Percentiles rank a stretch among this genome's conserved stretches.
These are phyloP conservation scores for Volvariella surrecta DNA, from an alignment of 1,284 basidiomycete genomes.

Conservation along the genomic window DNA sequence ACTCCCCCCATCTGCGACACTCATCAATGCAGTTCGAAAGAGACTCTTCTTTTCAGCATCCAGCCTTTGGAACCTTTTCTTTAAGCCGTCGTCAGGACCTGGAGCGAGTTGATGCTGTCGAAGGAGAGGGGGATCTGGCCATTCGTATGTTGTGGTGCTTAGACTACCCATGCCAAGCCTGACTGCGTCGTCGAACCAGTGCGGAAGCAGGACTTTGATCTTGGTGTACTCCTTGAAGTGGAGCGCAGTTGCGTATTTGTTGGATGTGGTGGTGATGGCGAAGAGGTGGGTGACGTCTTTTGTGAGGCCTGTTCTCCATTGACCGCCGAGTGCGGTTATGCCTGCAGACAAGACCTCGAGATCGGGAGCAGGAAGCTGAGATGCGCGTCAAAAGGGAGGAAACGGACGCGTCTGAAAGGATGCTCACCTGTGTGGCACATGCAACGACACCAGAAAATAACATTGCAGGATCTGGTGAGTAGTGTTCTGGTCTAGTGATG, in stretches of 20 bases:
- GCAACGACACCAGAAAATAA: conserved; percentile 80
- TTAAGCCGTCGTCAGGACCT: conserved; percentile 10
- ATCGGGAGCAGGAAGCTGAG: conserved; percentile 52
- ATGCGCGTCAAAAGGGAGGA: background rate
- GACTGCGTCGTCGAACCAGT: conserved; percentile 81
- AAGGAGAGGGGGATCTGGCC: conserved; percentile 58
- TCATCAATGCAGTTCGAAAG: conserved; percentile 24
- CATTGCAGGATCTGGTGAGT: conserved; percentile 67
- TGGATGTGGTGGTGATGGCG: conserved; percentile 32
- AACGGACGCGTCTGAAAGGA: conserved; percentile 3
- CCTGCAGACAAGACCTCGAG: conserved; percentile 67
- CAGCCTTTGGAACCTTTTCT: conserved; percentile 15
- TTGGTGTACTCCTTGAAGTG: conserved; percentile 43
- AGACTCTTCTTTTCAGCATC: conserved; percentile 34
- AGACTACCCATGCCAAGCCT: conserved; percentile 50
- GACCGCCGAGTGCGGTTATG: conserved; percentile 73
- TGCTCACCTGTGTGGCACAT: conserved; percentile 52
- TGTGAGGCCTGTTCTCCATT: conserved; percentile 68
- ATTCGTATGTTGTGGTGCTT: conserved; percentile 56
- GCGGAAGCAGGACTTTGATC: conserved; percentile 62
- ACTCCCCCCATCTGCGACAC: background rate
- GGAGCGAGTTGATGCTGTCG: conserved; percentile 16
- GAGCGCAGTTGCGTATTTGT: conserved; percentile 57
- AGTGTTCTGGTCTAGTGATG: conserved; percentile 42
- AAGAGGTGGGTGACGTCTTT: conserved; percentile 85